These are phyloP conservation scores for Apiotrichum domesticum DNA, from an alignment of 1,284 basidiomycete genomes.

Conservation along the genomic window DNA sequence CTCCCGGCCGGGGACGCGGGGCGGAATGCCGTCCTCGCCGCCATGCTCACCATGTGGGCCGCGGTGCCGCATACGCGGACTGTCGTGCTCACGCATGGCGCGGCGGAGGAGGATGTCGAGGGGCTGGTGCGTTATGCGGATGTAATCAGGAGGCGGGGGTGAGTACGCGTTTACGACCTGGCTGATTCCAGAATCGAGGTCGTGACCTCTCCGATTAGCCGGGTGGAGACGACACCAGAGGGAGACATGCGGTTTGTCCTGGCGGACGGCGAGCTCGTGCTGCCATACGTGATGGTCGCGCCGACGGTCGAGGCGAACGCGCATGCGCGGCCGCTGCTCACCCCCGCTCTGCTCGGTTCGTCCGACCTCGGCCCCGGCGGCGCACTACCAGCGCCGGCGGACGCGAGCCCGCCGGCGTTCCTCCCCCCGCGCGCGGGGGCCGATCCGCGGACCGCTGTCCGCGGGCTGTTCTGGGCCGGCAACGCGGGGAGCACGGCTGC, in stretches of 20 bases:
- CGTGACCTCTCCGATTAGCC: constrained; percentile 14
- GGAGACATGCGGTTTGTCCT: constrained; percentile 12
- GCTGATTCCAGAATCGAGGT: constrained; percentile 13
- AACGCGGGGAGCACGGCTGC: constrained; percentile 22
- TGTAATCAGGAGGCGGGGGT: constrained; percentile 19
- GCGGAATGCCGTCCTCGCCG: constrained; percentile 15
- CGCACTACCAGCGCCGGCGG: constrained; percentile 6
- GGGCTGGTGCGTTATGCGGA: constrained; percentile 13
- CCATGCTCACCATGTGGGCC: constrained; percentile 24
- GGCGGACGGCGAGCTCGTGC: constrained; percentile 1
- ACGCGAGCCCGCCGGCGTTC: not conserved
- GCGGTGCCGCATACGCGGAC: constrained; percentile 13
- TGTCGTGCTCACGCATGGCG: constrained; percentile 26
- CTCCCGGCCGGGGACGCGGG: constrained; percentile 11
- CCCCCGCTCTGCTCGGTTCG: not conserved
- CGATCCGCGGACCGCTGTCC: constrained; percentile 22
- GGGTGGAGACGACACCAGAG: constrained; percentile 1
- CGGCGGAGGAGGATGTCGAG: constrained; percentile 15
- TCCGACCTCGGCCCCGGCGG: constrained; percentile 10
- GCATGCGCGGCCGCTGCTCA: constrained; percentile 10
- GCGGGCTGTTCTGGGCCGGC: constrained; percentile 32
- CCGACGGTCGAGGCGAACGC: constrained; percentile 14
- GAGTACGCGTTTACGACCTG: constrained; percentile 2
- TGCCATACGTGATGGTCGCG: constrained; percentile 21
- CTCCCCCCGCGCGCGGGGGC: constrained; percentile 26